A percentile compares a stretch with the other conserved stretches of the same genome.
Evolutionary conservation across 192 early-diverging fungal species (phyloP).

Genomic region (Phycomyces blakesleeanus): DNA sequence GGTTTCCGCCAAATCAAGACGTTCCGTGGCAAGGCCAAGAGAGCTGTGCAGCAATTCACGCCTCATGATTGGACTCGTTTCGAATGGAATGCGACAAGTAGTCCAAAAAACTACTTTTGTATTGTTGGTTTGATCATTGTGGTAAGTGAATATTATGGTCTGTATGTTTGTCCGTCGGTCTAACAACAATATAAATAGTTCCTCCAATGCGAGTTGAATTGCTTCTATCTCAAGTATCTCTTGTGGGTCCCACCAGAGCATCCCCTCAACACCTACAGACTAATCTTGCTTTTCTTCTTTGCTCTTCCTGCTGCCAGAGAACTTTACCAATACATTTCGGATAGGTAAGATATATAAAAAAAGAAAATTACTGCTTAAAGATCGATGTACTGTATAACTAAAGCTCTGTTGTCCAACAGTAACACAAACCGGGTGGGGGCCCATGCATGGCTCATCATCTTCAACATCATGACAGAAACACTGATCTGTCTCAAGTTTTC

Average conservation of each 20-base stretch:
- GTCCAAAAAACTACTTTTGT: slow-evolving; percentile 83
- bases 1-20: slow-evolving; percentile 83
- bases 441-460: slow-evolving; percentile 88
- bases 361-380: no score
- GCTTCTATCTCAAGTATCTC: slow-evolving; percentile 92
- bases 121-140: slow-evolving; percentile 70
- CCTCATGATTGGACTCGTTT: slow-evolving; percentile 94
- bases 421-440: slow-evolving; percentile 88
- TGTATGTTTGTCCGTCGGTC: background rate
- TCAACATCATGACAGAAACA: slow-evolving; percentile 84
- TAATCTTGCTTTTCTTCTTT: slow-evolving; percentile 81
- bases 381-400: no score
- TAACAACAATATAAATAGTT: slow-evolving; percentile 42
- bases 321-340: slow-evolving; percentile 84
- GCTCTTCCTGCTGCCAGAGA: slow-evolving; percentile 84
- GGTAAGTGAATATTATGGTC: slow-evolving; percentile 32
- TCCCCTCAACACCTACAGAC: slow-evolving; percentile 70
- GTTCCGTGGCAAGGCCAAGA: slow-evolving; percentile 80
- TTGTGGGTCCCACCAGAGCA: slow-evolving; percentile 91
- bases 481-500: slow-evolving; percentile 91
- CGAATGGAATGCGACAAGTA: slow-evolving; percentile 84
- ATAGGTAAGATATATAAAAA: slow-evolving; percentile 34
- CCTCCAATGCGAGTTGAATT: slow-evolving; percentile 82
- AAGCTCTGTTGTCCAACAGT: slow-evolving; percentile 27
- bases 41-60: slow-evolving; percentile 89